Conservation (phyloP, 768 basidiomycete genomes). For the Calocybe gangraenosa region DNA sequence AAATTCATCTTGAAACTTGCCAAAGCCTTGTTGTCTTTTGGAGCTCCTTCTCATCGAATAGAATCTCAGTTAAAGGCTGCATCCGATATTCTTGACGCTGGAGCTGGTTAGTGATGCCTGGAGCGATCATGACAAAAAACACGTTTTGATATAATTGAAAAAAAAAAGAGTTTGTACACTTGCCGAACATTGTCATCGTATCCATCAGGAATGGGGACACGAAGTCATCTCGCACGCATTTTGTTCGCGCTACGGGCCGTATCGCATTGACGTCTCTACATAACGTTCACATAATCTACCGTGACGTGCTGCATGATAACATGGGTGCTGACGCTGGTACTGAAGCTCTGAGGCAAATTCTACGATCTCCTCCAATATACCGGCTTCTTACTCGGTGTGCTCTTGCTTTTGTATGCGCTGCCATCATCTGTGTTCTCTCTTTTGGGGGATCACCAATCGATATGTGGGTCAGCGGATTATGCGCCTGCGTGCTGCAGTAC, state of each 20-base stretch:
- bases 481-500: constrained; percentile 69
- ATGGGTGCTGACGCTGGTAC: constrained; percentile 73
- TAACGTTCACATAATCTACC: constrained; percentile 79
- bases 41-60: constrained; percentile 91
- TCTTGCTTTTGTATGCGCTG: constrained; percentile 73
- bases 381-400: constrained; percentile 61
- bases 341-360: constrained; percentile 56
- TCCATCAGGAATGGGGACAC: constrained; percentile 77
- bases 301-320: constrained; percentile 80
- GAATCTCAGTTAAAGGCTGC: constrained; percentile 85
- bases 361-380: constrained; percentile 67
- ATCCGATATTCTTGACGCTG: constrained; percentile 70
- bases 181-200: constrained; percentile 74
- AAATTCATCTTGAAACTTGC: constrained; percentile 85
- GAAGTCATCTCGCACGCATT: constrained; percentile 71
- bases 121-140: neutral
- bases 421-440: constrained; percentile 77
- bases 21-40: constrained; percentile 85
- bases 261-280: constrained; percentile 82
- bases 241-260: constrained; percentile 77
- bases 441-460: constrained; percentile 82
- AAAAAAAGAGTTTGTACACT: constrained; percentile 67
- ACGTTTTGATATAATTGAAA: neutral
- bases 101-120: constrained; percentile 44
- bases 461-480: constrained; percentile 75